These are phyloP conservation scores for Panicum miliaceum DNA, from an alignment of 176 grass and related monocot species.

Conservation along the genomic window DNA sequence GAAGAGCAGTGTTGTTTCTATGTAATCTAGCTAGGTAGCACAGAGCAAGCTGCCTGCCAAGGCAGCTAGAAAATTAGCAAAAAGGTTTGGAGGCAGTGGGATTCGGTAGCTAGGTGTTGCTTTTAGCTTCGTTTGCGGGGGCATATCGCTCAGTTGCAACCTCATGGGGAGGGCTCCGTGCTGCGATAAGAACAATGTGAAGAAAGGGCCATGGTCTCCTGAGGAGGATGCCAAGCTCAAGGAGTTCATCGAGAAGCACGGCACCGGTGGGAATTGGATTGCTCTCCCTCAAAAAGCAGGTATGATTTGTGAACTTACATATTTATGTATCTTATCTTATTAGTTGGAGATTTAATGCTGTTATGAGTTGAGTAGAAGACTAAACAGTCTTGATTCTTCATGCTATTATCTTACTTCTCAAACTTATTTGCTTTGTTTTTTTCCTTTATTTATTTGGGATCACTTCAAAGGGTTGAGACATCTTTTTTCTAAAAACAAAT, in stretches of 20 bases:
- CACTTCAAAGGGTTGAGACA: neutral
- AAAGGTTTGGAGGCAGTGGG: constrained; percentile 50
- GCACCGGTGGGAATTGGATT: constrained; percentile 96
- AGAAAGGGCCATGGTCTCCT: constrained; percentile 92
- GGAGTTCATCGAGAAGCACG: constrained; percentile 91
- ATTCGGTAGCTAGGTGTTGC: constrained; percentile 42
- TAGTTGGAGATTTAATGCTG: constrained; percentile 8
- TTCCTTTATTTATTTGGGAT: neutral
- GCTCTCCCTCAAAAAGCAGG: constrained; percentile 94
- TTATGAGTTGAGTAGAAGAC: neutral
- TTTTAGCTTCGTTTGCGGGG: constrained; percentile 15
- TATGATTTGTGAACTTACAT: neutral
- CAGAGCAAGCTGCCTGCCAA: constrained; percentile 43
- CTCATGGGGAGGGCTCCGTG: constrained; percentile 93
- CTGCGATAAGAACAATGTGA: constrained; percentile 95
- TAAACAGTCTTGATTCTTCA: neutral
- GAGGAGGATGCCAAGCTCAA: constrained; percentile 95
- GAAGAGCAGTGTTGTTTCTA: constrained; percentile 49
- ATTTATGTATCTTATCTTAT: neutral
- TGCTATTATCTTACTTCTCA: neutral
- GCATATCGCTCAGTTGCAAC: constrained; percentile 16
- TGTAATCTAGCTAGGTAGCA: constrained; percentile 45
- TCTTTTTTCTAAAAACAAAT: neutral
- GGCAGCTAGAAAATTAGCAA: constrained; percentile 53
- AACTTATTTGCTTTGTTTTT: neutral